These are phyloP conservation scores for Cyberlindnera nakhonratchasimensis DNA, from an alignment of 805 yeast genomes.

Conservation along the genomic window DNA sequence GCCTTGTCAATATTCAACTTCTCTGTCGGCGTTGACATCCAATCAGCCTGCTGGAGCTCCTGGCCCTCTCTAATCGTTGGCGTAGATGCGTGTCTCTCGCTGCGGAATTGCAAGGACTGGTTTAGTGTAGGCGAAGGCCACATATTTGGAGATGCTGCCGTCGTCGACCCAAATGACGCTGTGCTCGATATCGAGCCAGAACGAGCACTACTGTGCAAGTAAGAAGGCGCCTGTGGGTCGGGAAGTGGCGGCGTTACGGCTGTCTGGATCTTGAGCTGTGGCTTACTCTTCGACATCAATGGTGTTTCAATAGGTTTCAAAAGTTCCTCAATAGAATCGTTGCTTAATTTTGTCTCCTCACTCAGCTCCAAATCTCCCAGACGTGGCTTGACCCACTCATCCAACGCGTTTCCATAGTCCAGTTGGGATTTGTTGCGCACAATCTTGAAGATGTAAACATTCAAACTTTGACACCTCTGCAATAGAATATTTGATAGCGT, in stretches of 20 bases:
- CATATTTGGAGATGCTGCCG: conserved; percentile 18
- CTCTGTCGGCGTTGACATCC: conserved; percentile 17
- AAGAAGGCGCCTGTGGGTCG: conserved; percentile 12
- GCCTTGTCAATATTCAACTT: conserved; percentile 9
- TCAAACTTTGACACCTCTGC: conserved; percentile 39
- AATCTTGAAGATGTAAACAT: conserved; percentile 38
- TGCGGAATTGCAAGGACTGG: conserved; percentile 4
- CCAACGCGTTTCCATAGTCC: conserved; percentile 24
- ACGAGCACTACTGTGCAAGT: background rate
- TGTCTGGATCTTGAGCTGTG: conserved; percentile 21
- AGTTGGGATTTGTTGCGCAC: conserved; percentile 27
- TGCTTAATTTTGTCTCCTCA: conserved; percentile 15
- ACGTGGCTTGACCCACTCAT: conserved; percentile 30
- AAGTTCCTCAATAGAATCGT: conserved; percentile 22
- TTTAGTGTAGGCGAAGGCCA: conserved; percentile 25
- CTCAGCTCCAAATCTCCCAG: conserved; percentile 31
- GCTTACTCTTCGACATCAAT: conserved; percentile 6
- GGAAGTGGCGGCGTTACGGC: conserved; percentile 28
- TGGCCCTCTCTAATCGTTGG: conserved; percentile 14
- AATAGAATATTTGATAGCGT: conserved; percentile 30
- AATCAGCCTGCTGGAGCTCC: conserved; percentile 8
- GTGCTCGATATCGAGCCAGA: conserved; percentile 1
- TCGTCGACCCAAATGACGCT: conserved; percentile 1
- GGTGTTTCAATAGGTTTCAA: conserved; percentile 23
- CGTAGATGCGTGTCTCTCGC: conserved; percentile 9